Evolutionary conservation across 257 asterid genomes (phyloP).

Genomic region (Orobanche coerulescens): DNA sequence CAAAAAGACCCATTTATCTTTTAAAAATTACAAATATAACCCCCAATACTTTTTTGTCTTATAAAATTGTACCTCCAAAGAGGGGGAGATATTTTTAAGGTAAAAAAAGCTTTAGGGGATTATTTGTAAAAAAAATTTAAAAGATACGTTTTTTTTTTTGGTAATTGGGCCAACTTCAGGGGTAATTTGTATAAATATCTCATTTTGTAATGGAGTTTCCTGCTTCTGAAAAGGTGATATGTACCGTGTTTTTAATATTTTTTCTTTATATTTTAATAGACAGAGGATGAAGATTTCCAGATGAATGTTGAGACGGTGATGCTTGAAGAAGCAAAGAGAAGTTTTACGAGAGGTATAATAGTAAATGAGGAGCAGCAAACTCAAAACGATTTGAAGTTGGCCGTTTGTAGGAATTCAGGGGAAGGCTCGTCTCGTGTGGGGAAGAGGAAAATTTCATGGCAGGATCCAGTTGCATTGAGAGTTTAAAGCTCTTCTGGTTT

Average conservation of each 20-base stretch:
- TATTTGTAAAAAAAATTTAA: no score
- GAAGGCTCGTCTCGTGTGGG: conserved; percentile 62
- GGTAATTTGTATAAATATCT: no score
- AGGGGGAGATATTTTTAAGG: no score
- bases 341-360: conserved; percentile 39
- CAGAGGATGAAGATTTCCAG: conserved; percentile 59
- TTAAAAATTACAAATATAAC: no score
- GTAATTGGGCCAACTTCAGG: no score
- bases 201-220: neutral
- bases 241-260: neutral
- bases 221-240: neutral
- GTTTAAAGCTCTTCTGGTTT: conserved; percentile 36
- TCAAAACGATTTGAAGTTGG: conserved; percentile 51
- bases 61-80: no score
- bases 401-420: conserved; percentile 65
- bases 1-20: no score
- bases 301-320: conserved; percentile 26
- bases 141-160: no score
- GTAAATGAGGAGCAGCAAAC: conserved; percentile 60
- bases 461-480: conserved; percentile 79
- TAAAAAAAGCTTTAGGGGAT: no score
- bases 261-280: conserved; percentile 28
- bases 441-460: conserved; percentile 89
- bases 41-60: no score
- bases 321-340: conserved; percentile 42